Evolutionary conservation across 805 yeast genomes (phyloP), one percentile per base, ranked within the genome.

Genomic region (Limtongia smithiae): DNA sequence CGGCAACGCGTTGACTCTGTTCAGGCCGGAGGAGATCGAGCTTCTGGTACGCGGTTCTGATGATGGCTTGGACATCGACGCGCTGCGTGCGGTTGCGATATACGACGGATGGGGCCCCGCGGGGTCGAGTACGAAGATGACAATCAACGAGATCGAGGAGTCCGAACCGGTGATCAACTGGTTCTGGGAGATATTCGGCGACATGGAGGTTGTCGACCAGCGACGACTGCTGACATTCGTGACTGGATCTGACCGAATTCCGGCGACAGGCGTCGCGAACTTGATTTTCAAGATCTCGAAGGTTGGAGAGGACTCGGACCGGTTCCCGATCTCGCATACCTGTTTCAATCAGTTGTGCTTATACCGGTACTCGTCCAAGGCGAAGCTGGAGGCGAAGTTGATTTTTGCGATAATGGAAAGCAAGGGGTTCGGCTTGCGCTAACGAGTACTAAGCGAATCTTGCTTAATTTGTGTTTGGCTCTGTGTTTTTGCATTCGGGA

Each of bases 291-390:
- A 82, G 52, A 77, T 91, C n/a, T 77, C 83, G 14, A 76, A 77
- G 46, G 47, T 78, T 12, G 77, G 76, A 0, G 65, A 59, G 1
- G 77, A 73, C 54, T 64, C 70, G 32, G 71, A 76, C 1, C 70
- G 83, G 41, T 68, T 90, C 15, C 97, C 97, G 0, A 70, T 83
- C 14, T 88, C 97, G 0, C 97, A 91, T 63, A 93, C 97, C 0
- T 91, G 98, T 60, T 91, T 93, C 71, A 93, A 91, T 63, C 96
- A 91, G 69, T 64, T 91, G 21, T 83, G 91, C 47, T 58, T 93
- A 4, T 84, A 80, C 65, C 80, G 80, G 32, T 91, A 91, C 65
- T 58, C 67, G 12, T 63, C 77, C 4, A 70, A 71, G 51, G 78
- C 75, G n/a, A 79, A 77, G 54, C 68, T 93, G 45, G 65, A 68